phyloP scores from a whole-genome alignment of 106 monocot species.

The Ottelia alismoides region DNA sequence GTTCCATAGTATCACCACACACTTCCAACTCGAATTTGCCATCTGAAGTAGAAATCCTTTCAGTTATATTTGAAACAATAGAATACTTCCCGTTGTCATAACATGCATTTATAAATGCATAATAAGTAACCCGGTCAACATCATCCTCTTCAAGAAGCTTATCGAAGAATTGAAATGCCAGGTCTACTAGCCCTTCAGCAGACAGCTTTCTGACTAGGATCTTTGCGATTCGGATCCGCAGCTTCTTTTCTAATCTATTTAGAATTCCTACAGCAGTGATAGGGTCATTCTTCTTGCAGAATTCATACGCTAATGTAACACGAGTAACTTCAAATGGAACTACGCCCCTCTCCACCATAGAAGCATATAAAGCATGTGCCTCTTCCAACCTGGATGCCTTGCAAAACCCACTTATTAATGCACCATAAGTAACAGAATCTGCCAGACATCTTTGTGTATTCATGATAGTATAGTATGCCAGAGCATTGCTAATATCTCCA shows the following conservation, averaged over 20 bases:
- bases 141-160: slow-evolving; percentile 42
- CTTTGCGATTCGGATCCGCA: slow-evolving; percentile 45
- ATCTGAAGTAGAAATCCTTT: slow-evolving; percentile 30
- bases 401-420: slow-evolving; percentile 92
- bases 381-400: slow-evolving; percentile 82
- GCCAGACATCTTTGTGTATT: slow-evolving; percentile 33
- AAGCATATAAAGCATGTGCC: slow-evolving; percentile 62
- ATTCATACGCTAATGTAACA: slow-evolving; percentile 66
- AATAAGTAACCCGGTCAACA: slow-evolving; percentile 47
- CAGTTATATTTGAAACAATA: slow-evolving; percentile 49
- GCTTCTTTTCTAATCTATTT: slow-evolving; percentile 67
- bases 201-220: slow-evolving; percentile 75
- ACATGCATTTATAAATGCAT: slow-evolving; percentile 74
- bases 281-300: slow-evolving; percentile 41
- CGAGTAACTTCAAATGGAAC: slow-evolving; percentile 80
- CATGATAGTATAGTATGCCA: slow-evolving; percentile 86
- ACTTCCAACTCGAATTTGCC: too few species aligned
- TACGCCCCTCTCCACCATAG: slow-evolving; percentile 74
- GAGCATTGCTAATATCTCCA: slow-evolving; percentile 35
- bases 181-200: slow-evolving; percentile 44
- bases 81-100: slow-evolving; percentile 58
- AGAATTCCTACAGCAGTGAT: slow-evolving; percentile 44
- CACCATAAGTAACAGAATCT: slow-evolving; percentile 80
- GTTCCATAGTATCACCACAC: too few species aligned
- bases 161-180: slow-evolving; percentile 41